phyloP scores from a whole-genome alignment of 2,329 filamentous ascomycete genomes.

The Fusarium sp. region DNA sequence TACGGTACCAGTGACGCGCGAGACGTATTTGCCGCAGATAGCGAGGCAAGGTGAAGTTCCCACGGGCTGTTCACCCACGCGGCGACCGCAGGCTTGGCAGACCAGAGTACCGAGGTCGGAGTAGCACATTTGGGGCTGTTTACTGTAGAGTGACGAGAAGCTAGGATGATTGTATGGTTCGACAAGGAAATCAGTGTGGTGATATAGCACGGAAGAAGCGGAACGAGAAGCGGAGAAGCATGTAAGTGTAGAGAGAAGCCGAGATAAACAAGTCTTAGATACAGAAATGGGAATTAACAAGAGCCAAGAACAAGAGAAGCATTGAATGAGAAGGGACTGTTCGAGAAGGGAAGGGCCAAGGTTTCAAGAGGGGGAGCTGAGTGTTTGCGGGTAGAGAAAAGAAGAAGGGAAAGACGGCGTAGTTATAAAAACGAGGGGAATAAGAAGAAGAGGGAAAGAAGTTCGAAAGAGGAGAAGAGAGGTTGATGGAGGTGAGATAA shows the following conservation, averaged over 20 bases:
- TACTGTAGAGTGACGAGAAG: background rate
- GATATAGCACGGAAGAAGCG: slow-evolving; percentile 20
- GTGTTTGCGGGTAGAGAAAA: slow-evolving; percentile 16
- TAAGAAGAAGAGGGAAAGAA: slow-evolving; percentile 6
- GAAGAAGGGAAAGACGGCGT: slow-evolving; percentile 7
- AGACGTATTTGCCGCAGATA: slow-evolving; percentile 48
- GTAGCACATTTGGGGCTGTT: slow-evolving; percentile 39
- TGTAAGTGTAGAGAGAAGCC: slow-evolving; percentile 22
- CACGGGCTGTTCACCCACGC: slow-evolving; percentile 42
- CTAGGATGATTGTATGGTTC: background rate
- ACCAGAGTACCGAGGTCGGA: slow-evolving; percentile 42
- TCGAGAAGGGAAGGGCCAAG: slow-evolving; percentile 7
- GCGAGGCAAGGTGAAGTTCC: slow-evolving; percentile 43
- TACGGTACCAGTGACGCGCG: slow-evolving; percentile 41
- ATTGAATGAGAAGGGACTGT: slow-evolving; percentile 9
- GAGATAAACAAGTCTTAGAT: slow-evolving; percentile 19
- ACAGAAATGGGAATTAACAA: slow-evolving; percentile 21
- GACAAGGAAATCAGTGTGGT: background rate
- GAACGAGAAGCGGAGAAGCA: slow-evolving; percentile 17
- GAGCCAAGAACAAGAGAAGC: slow-evolving; percentile 3
- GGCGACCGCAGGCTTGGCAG: slow-evolving; percentile 42
- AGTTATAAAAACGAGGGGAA: slow-evolving; percentile 7
- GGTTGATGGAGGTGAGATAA: slow-evolving; percentile 20
- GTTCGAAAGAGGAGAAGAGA: background rate
- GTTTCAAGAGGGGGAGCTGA: slow-evolving; percentile 1